Conservation (phyloP, 1,284 basidiomycete genomes). For the Cystobasidium slooffiae region DNA sequence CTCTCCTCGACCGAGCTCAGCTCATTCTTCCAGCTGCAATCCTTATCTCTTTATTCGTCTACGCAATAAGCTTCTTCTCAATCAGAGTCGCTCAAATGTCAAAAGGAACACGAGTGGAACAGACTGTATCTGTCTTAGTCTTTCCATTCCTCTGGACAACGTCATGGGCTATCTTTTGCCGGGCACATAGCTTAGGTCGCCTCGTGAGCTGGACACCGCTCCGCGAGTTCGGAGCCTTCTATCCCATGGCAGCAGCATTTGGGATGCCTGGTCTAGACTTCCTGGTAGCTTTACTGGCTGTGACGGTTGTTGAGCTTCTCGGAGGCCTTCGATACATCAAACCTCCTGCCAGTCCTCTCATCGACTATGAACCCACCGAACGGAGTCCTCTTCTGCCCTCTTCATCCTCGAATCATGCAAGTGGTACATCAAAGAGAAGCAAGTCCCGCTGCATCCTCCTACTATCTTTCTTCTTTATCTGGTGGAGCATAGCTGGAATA, state of each 20-base stretch:
- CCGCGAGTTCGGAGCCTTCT: not conserved
- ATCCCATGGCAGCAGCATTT: conserved; percentile 3
- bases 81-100: not conserved
- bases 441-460: not conserved
- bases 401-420: not conserved
- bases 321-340: not conserved
- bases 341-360: not conserved
- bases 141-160: conserved; percentile 33
- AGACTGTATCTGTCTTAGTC: not conserved
- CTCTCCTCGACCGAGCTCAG: conserved; percentile 9
- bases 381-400: not conserved
- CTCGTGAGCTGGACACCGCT: conserved; percentile 22
- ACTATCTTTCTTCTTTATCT: not conserved
- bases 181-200: conserved; percentile 20
- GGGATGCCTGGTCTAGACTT: conserved; percentile 15
- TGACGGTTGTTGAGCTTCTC: conserved; percentile 9
- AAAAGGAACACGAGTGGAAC: not conserved
- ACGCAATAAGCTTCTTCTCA: not conserved
- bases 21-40: conserved; percentile 12
- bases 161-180: conserved; percentile 29
- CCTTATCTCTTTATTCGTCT: conserved; percentile 10
- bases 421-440: not conserved
- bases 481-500: conserved; percentile 10
- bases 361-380: conserved; percentile 10
- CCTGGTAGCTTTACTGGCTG: conserved; percentile 15